Evolutionary conservation across 1,284 basidiomycete species (phyloP).

Genomic region (Chiua sp.): DNA sequence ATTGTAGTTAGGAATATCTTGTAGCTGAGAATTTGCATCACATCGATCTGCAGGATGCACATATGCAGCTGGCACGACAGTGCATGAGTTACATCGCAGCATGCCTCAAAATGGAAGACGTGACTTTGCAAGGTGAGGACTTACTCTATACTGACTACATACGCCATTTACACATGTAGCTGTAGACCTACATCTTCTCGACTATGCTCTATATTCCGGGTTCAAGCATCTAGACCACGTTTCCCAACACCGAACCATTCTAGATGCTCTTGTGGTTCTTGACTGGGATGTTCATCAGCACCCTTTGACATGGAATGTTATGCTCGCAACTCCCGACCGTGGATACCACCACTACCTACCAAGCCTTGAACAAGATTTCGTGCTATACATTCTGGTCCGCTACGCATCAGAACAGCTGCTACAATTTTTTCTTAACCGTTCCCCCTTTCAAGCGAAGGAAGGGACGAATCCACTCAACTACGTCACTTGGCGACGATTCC

Average conservation of each 20-base stretch:
- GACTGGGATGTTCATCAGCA: neutral
- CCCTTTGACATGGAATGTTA: neutral
- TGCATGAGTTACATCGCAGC: conserved; percentile 8
- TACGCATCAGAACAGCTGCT: conserved; percentile 5
- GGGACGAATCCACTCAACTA: conserved; percentile 20
- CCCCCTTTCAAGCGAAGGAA: neutral
- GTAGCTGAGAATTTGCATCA: too few relatives aligned
- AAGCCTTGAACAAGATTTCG: neutral
- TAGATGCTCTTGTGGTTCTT: neutral
- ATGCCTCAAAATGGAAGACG: neutral
- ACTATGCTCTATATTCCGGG: neutral
- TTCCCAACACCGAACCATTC: neutral
- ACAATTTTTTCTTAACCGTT: neutral
- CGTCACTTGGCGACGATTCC: neutral
- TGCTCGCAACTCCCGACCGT: neutral
- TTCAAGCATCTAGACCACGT: conserved; percentile 1
- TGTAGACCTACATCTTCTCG: neutral
- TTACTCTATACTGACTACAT: neutral
- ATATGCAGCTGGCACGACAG: neutral
- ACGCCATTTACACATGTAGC: neutral
- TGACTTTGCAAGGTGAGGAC: neutral
- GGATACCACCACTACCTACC: neutral
- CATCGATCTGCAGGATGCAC: neutral
- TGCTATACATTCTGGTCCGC: conserved; percentile 13
- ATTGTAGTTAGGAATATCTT: neutral